Base-by-base conservation (phyloP, 176 grass and related monocot genomes). In the Bothriochloa decipiens region DNA sequence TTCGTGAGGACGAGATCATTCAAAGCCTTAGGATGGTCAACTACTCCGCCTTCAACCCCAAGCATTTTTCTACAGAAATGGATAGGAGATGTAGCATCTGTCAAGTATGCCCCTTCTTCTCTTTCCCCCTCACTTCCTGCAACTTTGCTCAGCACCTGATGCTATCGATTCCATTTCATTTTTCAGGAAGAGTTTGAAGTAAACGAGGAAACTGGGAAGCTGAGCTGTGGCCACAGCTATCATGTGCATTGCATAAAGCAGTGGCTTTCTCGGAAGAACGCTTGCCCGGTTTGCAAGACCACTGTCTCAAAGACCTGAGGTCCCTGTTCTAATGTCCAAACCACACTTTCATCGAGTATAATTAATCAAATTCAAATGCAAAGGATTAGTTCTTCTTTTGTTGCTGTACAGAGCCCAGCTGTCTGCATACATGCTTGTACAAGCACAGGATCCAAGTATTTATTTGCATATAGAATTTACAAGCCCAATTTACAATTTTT, bases 201-300 rank as follows among this genome's bases (percentile, higher is more conserved):
- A 17, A 87, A 82, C 4, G 93, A 92, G 10, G 93, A 95, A 39
- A 80, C 88, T 37, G 96, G 96, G 84, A 98, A 55, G 63, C 82
- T 98, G 36, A 87, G 70, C 58, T 98, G 96, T 45, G 91, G 93
- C 3, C 96, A 95, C 83, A 82, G 77, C 83, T 98, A 92, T 62
- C 96, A 98, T 45, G 83, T 94, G 81, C 87, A 90, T 18, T 98
- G 96, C 89, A 95, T 98, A 68, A 98, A 95, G 41, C 96, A 95
- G 49, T 98, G 93, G 96, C 96, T 98, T 68, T 85, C 84, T 77
- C 88, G 82, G 84, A 98, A 98, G 91, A 98, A 98, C 65, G 85
- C 91, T 53, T 95, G 96, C 81, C 96, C 96, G 3, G 86, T 98
- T 65, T 98, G 96, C 91, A 98, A 98, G 81, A 67, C 76, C 14